Evolutionary conservation across 768 basidiomycete genomes (phyloP).

Genomic region (Saitozyma podzolica): DNA sequence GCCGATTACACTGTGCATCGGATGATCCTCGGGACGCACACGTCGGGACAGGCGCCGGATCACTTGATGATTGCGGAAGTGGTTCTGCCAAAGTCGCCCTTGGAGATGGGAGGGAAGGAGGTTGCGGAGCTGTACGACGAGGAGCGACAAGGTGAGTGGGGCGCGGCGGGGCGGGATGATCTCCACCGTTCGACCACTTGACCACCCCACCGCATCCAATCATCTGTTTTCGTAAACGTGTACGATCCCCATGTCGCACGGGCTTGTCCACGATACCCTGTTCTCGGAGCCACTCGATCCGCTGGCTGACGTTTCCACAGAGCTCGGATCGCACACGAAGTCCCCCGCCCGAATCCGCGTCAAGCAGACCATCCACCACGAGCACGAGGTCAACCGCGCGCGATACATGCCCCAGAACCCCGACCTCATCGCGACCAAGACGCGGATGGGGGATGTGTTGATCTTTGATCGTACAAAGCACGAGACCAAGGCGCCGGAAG

Average conservation of each 20-base stretch:
- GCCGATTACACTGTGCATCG: conserved; percentile 95
- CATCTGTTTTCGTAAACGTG: too few relatives aligned
- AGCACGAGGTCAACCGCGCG: conserved; percentile 92
- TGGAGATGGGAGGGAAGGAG: conserved; percentile 62
- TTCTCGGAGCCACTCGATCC: neutral
- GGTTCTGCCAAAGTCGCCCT: conserved; percentile 77
- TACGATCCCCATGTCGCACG: too few relatives aligned
- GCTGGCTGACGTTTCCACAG: conserved; percentile 49
- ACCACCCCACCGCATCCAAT: too few relatives aligned
- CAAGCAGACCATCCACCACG: conserved; percentile 91
- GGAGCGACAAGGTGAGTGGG: conserved; percentile 66
- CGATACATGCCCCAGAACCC: conserved; percentile 99
- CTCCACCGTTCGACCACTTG: too few relatives aligned
- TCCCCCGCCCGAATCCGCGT: conserved; percentile 83
- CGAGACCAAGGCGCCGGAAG: conserved; percentile 83
- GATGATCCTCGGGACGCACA: conserved; percentile 94
- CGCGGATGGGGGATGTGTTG: conserved; percentile 82
- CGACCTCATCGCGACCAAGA: conserved; percentile 92
- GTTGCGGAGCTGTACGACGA: conserved; percentile 82
- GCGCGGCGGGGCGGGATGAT: too few relatives aligned
- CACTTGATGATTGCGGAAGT: conserved; percentile 94
- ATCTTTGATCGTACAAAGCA: conserved; percentile 99
- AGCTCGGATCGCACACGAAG: conserved; percentile 87
- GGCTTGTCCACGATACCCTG: neutral
- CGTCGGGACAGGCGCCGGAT: conserved; percentile 89